Evolutionary conservation across 2,329 filamentous ascomycete species (phyloP).

Genomic region (Penicillium psychrosexuale): DNA sequence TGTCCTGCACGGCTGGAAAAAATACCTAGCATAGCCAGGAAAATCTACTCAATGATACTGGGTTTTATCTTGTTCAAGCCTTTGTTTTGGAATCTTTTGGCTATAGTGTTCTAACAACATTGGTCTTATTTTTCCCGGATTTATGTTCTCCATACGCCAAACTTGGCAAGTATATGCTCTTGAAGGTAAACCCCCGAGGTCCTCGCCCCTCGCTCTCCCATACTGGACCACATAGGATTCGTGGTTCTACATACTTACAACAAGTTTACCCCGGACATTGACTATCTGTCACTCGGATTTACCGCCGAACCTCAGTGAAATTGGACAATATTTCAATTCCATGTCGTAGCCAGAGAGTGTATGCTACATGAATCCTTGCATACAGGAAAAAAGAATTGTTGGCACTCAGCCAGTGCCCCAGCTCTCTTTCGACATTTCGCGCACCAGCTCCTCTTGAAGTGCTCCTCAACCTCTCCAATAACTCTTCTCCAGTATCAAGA

Average conservation of each 20-base stretch:
- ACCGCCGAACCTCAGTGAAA: neutral
- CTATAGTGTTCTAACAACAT: constrained; percentile 1
- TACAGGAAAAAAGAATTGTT: neutral
- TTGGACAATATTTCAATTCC: neutral
- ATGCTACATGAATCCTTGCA: neutral
- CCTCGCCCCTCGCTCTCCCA: neutral
- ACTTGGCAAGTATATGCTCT: neutral
- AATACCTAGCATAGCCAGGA: constrained; percentile 35
- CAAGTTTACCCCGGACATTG: neutral
- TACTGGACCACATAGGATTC: neutral
- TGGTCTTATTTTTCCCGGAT: neutral
- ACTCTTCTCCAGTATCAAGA: neutral
- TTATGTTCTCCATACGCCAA: neutral
- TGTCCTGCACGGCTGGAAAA: constrained; percentile 27
- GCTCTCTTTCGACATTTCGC: neutral
- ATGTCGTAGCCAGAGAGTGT: neutral
- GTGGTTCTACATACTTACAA: neutral
- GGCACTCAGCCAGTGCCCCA: neutral
- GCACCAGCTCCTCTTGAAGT: neutral
- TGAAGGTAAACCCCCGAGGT: neutral
- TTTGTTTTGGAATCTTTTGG: neutral
- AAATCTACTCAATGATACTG: constrained; percentile 32
- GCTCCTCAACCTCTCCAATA: neutral
- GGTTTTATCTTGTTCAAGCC: constrained; percentile 28
- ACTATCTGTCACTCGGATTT: neutral